Base-by-base conservation (phyloP, 2,329 filamentous ascomycete species). In the Phoma sp. region DNA sequence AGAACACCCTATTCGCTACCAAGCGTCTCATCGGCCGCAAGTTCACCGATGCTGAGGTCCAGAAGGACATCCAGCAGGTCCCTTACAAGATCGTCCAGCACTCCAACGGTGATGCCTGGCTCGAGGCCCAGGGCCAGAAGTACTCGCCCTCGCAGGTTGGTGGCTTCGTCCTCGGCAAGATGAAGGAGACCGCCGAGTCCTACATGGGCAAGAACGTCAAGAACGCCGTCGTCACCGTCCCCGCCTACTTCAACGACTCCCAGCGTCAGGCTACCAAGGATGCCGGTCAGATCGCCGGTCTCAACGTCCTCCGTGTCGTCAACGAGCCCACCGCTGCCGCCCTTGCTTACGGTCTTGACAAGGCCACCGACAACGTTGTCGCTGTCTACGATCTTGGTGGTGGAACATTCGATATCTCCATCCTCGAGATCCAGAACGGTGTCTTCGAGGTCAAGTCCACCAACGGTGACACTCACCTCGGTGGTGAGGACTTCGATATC, bases 381-480 rank as follows among this genome's bases (percentile, higher is more conserved):
- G 92, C 93, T 68, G 93, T 98, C 77, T 98, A 96, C 83, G 93
- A 98, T 89, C 86, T 98, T 71, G 93, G 93, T 82, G 93, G 93
- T 86, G 93, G 93, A 86, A 98, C 93, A 68, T 98, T 98, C 80
- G 93, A 98, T 91, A 96, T 98, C 79, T 97, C 93, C 61, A 88
- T 97, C 60, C 89, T 98, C 13, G 92, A 96, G 81, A 97, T 98
- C 75, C 92, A 96, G 82, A 92, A 92, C 79, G 93, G 93, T 78
- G 93, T 98, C 52, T 98, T 98, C 78, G 93, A 97, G 83, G 93
- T 98, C 79, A 97, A 97, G 86, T 96, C 93, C 14, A 98, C 93
- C 82, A 96, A 96, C 79, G 93, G 93, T 87, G 93, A 98, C 78
- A 98, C 93, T 64, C 93, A 98, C 79, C 86, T 98, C 68, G 93